A percentile compares a stretch with the other conserved stretches of the same genome.
phyloP scores from a whole-genome alignment of 495 filamentous ascomycete genomes.

The Penicillium coffeae region DNA sequence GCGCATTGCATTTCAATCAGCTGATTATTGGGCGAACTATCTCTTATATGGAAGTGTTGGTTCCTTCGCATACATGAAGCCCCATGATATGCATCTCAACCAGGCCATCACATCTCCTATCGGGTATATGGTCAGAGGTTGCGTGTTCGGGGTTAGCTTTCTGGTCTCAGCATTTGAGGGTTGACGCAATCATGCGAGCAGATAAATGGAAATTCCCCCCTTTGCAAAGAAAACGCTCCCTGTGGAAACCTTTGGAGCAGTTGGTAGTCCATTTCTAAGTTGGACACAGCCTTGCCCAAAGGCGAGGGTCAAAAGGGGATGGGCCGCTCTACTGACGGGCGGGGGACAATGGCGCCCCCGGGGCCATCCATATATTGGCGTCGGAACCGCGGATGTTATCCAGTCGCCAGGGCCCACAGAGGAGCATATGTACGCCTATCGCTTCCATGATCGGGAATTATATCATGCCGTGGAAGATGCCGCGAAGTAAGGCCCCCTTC shows the following conservation, averaged over 20 bases:
- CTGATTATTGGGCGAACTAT: constrained; percentile 24
- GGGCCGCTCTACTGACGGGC: neutral
- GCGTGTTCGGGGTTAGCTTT: too few species aligned
- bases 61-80: neutral
- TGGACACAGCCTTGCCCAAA: too few species aligned
- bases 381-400: neutral
- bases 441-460: neutral
- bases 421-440: neutral
- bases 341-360: neutral
- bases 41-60: neutral
- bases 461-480: neutral
- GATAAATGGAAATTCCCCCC: neutral
- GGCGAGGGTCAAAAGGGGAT: neutral
- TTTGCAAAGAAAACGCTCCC: too few species aligned
- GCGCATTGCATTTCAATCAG: constrained; percentile 33
- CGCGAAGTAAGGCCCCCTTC: neutral
- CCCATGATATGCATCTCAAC: too few species aligned
- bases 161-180: too few species aligned
- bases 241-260: too few species aligned
- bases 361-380: neutral
- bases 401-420: too few species aligned
- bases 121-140: too few species aligned
- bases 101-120: too few species aligned
- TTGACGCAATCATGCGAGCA: constrained; percentile 5
- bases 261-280: too few species aligned